Conservation (phyloP, 352 stramenopile species). For the Globisporangium barbulae region DNA sequence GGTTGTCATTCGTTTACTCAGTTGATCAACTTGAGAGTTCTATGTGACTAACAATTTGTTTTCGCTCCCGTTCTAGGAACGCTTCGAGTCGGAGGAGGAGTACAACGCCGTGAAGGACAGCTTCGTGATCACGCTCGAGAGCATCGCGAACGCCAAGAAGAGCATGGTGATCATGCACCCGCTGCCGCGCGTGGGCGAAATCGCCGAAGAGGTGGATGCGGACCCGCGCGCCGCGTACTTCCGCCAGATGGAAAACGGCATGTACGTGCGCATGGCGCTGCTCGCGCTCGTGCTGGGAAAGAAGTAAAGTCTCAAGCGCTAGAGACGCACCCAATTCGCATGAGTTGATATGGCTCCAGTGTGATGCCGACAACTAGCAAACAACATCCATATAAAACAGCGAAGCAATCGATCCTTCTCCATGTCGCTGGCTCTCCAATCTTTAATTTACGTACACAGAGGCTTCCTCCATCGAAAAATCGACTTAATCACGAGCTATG, state of each 20-base stretch:
- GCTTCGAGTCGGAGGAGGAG: conserved; percentile 92
- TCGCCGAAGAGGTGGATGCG: conserved; percentile 94
- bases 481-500: background rate
- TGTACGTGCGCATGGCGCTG: conserved; percentile 99
- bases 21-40: background rate
- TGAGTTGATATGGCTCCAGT: background rate
- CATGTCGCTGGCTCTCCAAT: background rate
- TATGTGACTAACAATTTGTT: background rate
- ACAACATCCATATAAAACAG: background rate
- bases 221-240: conserved; percentile 97
- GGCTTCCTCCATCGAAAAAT: background rate
- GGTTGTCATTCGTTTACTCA: background rate
- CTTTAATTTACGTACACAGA: background rate
- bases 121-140: conserved; percentile 72
- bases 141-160: conserved; percentile 82
- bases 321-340: background rate
- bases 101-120: conserved; percentile 95
- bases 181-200: conserved; percentile 97
- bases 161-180: conserved; percentile 98
- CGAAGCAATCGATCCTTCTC: background rate
- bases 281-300: conserved; percentile 92
- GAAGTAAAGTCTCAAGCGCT: conserved; percentile 30
- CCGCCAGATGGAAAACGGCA: conserved; percentile 97
- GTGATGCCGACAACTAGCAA: background rate
- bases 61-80: conserved; percentile 63